Base-by-base conservation (phyloP, 805 yeast genomes). In the Wickerhamiella azyma region DNA sequence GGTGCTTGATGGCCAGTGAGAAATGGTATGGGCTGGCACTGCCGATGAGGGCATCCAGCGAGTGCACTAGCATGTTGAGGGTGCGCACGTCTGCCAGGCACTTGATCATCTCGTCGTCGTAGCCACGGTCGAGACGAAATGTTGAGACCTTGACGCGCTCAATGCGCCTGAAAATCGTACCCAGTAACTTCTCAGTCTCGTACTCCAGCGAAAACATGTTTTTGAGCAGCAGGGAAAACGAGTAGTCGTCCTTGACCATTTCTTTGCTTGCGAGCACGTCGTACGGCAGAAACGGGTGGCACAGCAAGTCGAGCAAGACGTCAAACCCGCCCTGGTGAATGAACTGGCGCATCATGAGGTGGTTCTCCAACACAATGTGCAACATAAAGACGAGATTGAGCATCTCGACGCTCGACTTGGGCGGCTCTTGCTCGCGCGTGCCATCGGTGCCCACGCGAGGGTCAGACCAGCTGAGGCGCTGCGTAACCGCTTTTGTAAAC, bases 401-500 rank as follows among this genome's bases (percentile, higher is more conserved):
- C 11, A 46, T 32, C 8, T 40, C 35, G 4, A 37, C 38, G 14
- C 45, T 29, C 2, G 45, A 21, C n/a, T 41, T 39, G 14, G 48
- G 37, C n/a, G 48, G 45, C 41, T 41, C 48, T 9, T 18, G 24
- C 13, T 17, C 32, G 3, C 19, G 30, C 5, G 41, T 19, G 4
- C 48, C 48, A n/a, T 46, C 45, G 8, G 44, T 40, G 10, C 45
- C 45, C 11, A 42, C 35, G 24, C 39, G 29, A 7, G 45, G 45
- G 21, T 41, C 39, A n/a, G 19, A 5, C 19, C 32, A 14, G 19
- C 17, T 14, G 6, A 41, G 29, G 4, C 28, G 9, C 9, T 6
- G 13, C 16, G 13, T 10, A 3, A 46, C 41, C 1, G 14, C 9
- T 11, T 26, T 4, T n/a, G 37, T 18, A 18, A 46, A 37, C 14